A percentile compares a stretch with the other conserved stretches of the same genome.
These are phyloP conservation scores for Saturnispora galanensis DNA, from an alignment of 805 yeast genomes.

Conservation along the genomic window DNA sequence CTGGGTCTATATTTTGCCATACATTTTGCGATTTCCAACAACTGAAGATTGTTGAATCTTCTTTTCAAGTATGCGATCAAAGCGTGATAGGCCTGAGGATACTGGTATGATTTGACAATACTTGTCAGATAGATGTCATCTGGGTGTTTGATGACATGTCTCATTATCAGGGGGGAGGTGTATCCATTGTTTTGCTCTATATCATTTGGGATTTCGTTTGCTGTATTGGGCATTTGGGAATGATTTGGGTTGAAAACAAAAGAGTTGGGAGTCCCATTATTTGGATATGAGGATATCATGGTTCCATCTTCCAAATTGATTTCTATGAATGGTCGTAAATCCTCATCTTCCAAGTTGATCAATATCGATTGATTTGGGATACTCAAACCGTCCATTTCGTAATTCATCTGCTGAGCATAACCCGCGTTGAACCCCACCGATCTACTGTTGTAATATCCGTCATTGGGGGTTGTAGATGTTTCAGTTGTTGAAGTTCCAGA, in stretches of 20 bases:
- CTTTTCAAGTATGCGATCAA: slow-evolving; percentile 44
- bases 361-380: background rate
- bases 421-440: slow-evolving; percentile 14
- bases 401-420: slow-evolving; percentile 7
- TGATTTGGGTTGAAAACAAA: slow-evolving; percentile 43
- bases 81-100: slow-evolving; percentile 54
- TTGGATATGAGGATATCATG: slow-evolving; percentile 26
- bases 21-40: slow-evolving; percentile 39
- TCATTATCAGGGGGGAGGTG: slow-evolving; percentile 46
- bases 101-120: slow-evolving; percentile 41
- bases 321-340: slow-evolving; percentile 23
- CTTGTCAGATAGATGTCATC: slow-evolving; percentile 39
- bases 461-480: slow-evolving; percentile 8
- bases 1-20: slow-evolving; percentile 65
- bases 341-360: slow-evolving; percentile 16
- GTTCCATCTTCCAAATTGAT: slow-evolving; percentile 20
- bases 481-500: too few species aligned
- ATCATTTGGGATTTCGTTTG: slow-evolving; percentile 34
- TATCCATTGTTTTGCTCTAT: slow-evolving; percentile 33
- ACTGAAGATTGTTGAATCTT: slow-evolving; percentile 35
- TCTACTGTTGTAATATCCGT: slow-evolving; percentile 31
- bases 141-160: slow-evolving; percentile 45
- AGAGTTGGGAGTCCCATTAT: slow-evolving; percentile 30
- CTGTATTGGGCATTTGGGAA: slow-evolving; percentile 41
- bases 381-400: slow-evolving; percentile 5